phyloP scores from a whole-genome alignment of 2,329 filamentous ascomycete species.

The Pseudonectria foliicola region DNA sequence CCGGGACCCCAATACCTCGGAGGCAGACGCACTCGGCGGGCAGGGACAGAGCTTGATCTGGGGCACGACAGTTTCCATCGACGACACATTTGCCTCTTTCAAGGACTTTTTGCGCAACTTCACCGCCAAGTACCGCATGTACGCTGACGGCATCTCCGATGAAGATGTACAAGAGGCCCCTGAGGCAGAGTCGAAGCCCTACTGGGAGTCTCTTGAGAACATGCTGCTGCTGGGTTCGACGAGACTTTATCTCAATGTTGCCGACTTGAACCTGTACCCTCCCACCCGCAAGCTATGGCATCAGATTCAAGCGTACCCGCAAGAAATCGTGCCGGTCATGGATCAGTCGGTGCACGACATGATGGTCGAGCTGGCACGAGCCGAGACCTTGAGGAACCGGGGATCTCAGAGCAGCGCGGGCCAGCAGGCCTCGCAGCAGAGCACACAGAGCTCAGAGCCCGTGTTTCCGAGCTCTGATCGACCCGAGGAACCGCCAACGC shows the following conservation, averaged over 20 bases:
- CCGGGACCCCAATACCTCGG: slow-evolving; percentile 76
- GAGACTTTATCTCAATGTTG: slow-evolving; percentile 79
- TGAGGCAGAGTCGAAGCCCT: slow-evolving; percentile 71
- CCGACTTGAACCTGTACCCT: slow-evolving; percentile 87
- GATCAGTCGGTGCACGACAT: slow-evolving; percentile 90
- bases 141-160: slow-evolving; percentile 74
- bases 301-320: slow-evolving; percentile 87
- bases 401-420: slow-evolving; percentile 51
- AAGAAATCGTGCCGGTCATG: slow-evolving; percentile 94
- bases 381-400: slow-evolving; percentile 66
- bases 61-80: slow-evolving; percentile 94
- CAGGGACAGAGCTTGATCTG: slow-evolving; percentile 79
- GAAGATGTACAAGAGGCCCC: slow-evolving; percentile 64
- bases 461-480: slow-evolving; percentile 75
- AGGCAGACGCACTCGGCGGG: slow-evolving; percentile 81
- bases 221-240: slow-evolving; percentile 84
- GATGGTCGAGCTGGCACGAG: slow-evolving; percentile 82
- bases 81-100: slow-evolving; percentile 79
- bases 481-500: slow-evolving; percentile 38
- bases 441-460: slow-evolving; percentile 61
- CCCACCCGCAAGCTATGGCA: slow-evolving; percentile 92
- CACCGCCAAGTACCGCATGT: slow-evolving; percentile 88
- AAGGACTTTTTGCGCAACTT: slow-evolving; percentile 92
- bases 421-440: slow-evolving; percentile 37
- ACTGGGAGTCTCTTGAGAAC: slow-evolving; percentile 76